Percentiles rank a stretch among this genome's conserved stretches.
These are phyloP conservation scores for Brettanomyces naardenensis DNA, from an alignment of 805 yeast species.

Conservation along the genomic window DNA sequence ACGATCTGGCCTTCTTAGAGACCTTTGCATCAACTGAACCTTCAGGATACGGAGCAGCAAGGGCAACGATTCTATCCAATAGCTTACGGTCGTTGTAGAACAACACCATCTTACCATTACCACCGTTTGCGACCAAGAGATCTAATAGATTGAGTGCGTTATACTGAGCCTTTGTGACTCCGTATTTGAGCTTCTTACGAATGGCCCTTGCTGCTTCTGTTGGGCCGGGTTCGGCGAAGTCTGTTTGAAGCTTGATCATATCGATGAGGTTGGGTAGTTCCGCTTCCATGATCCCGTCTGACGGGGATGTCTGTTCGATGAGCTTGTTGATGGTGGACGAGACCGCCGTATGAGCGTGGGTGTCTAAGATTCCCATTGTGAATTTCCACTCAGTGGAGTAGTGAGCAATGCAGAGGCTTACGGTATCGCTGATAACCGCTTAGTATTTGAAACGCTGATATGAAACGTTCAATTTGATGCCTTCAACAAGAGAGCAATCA, in stretches of 20 bases:
- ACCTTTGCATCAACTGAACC: slow-evolving; percentile 31
- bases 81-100: slow-evolving; percentile 65
- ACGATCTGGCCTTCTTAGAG: slow-evolving; percentile 36
- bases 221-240: slow-evolving; percentile 30
- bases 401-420: background rate
- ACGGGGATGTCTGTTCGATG: slow-evolving; percentile 31
- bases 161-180: slow-evolving; percentile 53
- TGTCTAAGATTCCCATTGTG: slow-evolving; percentile 47
- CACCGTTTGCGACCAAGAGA: slow-evolving; percentile 50
- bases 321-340: slow-evolving; percentile 55
- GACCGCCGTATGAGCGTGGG: slow-evolving; percentile 62
- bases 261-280: slow-evolving; percentile 54
- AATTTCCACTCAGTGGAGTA: no score
- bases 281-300: slow-evolving; percentile 28
- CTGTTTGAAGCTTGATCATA: slow-evolving; percentile 33
- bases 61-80: slow-evolving; percentile 51
- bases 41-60: slow-evolving; percentile 29
- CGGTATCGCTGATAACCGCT: no score
- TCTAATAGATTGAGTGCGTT: slow-evolving; percentile 57
- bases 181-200: slow-evolving; percentile 84
- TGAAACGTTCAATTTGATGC: no score
- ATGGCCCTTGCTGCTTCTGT: slow-evolving; percentile 87
- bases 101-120: slow-evolving; percentile 29
- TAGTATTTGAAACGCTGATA: no score
- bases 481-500: no score